phyloP scores from a whole-genome alignment of 768 basidiomycete species.

The Mycena leptocephala region DNA sequence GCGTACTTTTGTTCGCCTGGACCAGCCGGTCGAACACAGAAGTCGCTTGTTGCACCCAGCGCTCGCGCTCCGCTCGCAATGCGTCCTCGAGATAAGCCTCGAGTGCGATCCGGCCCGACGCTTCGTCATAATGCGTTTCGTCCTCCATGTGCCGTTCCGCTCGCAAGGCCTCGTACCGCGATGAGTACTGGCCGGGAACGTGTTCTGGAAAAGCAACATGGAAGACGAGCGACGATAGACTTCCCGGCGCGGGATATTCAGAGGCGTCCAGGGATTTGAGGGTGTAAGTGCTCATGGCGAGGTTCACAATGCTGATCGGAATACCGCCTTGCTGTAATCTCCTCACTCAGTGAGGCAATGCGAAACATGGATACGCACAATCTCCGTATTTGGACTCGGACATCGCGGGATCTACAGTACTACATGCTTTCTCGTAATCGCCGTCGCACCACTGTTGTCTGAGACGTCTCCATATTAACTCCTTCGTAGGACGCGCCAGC shows the following conservation, averaged over 20 bases:
- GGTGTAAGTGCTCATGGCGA: background rate
- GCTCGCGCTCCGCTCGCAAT: background rate
- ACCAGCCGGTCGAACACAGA: background rate
- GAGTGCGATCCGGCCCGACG: background rate
- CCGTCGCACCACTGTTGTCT: too few species aligned
- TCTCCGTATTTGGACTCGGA: too few species aligned
- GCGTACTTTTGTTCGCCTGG: background rate
- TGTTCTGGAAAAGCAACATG: background rate
- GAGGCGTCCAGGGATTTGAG: background rate
- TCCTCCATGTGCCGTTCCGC: background rate
- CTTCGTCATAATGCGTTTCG: background rate
- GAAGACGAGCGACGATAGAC: background rate
- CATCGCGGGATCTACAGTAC: too few species aligned
- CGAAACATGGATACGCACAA: too few species aligned
- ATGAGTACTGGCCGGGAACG: background rate
- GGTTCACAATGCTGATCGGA: too few species aligned
- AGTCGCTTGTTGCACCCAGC: background rate
- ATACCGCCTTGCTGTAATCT: too few species aligned
- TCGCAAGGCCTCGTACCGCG: background rate
- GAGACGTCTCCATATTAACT: too few species aligned
- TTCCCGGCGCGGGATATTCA: background rate
- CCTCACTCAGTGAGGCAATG: too few species aligned
- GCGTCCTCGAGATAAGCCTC: background rate
- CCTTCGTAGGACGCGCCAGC: too few species aligned
- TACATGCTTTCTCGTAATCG: too few species aligned